Percentiles rank a stretch among this genome's conserved stretches.
These are phyloP conservation scores for Zizania palustris DNA, from an alignment of 202 grass and related monocot species.

Conservation along the genomic window DNA sequence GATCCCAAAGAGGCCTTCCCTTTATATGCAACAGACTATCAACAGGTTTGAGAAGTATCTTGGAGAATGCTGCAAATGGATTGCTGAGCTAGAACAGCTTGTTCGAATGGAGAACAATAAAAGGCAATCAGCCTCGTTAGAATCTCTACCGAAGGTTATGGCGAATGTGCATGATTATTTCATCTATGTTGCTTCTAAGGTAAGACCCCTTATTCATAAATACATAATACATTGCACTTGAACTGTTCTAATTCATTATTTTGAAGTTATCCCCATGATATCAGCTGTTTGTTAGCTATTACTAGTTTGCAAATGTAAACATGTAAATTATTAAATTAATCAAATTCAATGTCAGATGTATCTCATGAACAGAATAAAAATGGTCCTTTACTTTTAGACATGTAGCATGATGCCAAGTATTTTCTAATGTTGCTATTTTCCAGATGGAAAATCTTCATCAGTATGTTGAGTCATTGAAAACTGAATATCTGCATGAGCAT, in stretches of 20 bases:
- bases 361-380: background rate
- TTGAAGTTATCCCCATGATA: conserved; percentile 1
- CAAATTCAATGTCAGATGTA: background rate
- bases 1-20: conserved; percentile 79
- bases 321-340: conserved; percentile 25
- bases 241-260: background rate
- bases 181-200: conserved; percentile 93
- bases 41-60: conserved; percentile 85
- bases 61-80: conserved; percentile 81
- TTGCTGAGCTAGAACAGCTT: conserved; percentile 81
- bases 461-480: conserved; percentile 85
- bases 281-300: background rate
- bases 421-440: conserved; percentile 42
- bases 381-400: conserved; percentile 3
- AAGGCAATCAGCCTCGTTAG: conserved; percentile 65
- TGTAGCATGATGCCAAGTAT: background rate
- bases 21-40: conserved; percentile 69
- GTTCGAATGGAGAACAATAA: conserved; percentile 74
- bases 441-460: conserved; percentile 98
- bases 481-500: conserved; percentile 66
- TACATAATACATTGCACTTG: background rate
- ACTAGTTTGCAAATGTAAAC: conserved; percentile 23
- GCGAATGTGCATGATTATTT: conserved; percentile 94
- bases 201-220: conserved; percentile 31
- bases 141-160: conserved; percentile 86